Evolutionary conservation across 2,329 filamentous ascomycete species (phyloP), one percentile per base, ranked within the genome.

Genomic region (Botrytis byssoidea): DNA sequence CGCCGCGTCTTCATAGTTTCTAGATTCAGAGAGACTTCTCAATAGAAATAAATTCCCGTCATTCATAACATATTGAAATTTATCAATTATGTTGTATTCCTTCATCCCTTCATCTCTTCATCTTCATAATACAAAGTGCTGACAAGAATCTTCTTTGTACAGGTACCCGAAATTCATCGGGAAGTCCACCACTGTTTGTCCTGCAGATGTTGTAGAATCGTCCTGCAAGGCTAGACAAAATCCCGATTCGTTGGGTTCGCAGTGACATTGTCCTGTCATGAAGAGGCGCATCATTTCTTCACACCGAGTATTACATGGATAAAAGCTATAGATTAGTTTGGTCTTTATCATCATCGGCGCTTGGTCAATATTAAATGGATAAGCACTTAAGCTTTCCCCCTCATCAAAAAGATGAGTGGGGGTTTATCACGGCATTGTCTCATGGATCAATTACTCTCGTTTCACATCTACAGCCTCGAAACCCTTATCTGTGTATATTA

Each of bases 401-500:
- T 66, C 40, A 25, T 71, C 69, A 25, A 29, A 29, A 29, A 29
- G 20, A 37, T n/a, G 70, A 67, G 70, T 72, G 61, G 61, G 61
- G 61, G 44, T 55, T 32, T 46, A 59, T 72, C 61, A 22, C 55
- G 29, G 44, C 61, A 66, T n/a, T 67, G 61, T 72, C 61, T 72
- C 70, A 72, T 72, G 48, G 22, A 67, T 72, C 48, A 46, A 60
- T 4, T 40, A 40, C 55, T 72, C 42, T 37, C 46, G 76, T 76
- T 77, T 77, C 76, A 76, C 42, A 44, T 68, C 29, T 67, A 55
- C 69, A 74, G 74, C 72, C 73, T 74, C 66, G 65, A 68, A 65
- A 40, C 70, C 59, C 25, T 51, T 51, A 35, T n/a, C 68, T 12
- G 32, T 71, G 44, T 44, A 71, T 40, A n/a, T 25, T 20, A 35